Conservation (phyloP, 2,329 filamentous ascomycete genomes). For the Colletotrichum truncatum region DNA sequence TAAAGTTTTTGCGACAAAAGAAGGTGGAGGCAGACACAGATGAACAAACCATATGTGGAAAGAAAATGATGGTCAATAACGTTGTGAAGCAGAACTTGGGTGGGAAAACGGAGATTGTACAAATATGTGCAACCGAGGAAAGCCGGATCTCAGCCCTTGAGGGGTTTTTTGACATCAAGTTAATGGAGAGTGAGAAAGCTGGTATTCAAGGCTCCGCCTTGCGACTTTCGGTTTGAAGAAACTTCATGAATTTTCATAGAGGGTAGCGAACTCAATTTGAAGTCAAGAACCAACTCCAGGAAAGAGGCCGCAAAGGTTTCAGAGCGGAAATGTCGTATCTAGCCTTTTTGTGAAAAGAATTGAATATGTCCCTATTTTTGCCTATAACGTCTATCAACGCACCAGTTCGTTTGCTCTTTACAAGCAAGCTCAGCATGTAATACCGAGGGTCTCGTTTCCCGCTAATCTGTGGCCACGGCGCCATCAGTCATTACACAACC, state of each 20-base stretch:
- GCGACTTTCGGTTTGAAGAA: too few relatives aligned
- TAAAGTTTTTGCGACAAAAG: conserved; percentile 59
- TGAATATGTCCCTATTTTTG: not conserved
- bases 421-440: not conserved
- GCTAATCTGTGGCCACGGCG: conserved; percentile 35
- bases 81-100: conserved; percentile 62
- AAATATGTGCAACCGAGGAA: conserved; percentile 57
- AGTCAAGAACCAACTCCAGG: too few relatives aligned
- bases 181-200: not conserved
- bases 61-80: conserved; percentile 59
- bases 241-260: too few relatives aligned
- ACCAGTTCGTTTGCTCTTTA: conserved; percentile 1
- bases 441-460: conserved; percentile 33
- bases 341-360: not conserved
- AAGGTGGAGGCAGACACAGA: conserved; percentile 44
- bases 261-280: too few relatives aligned
- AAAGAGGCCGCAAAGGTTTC: too few relatives aligned
- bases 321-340: not conserved
- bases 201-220: not conserved
- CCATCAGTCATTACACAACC: conserved; percentile 35
- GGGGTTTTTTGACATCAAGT: conserved; percentile 37
- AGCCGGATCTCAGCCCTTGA: conserved; percentile 62
- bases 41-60: conserved; percentile 57
- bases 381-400: not conserved
- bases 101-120: conserved; percentile 58